Base-by-base conservation (phyloP, 345 rosid species). In the Trapa incisa region DNA sequence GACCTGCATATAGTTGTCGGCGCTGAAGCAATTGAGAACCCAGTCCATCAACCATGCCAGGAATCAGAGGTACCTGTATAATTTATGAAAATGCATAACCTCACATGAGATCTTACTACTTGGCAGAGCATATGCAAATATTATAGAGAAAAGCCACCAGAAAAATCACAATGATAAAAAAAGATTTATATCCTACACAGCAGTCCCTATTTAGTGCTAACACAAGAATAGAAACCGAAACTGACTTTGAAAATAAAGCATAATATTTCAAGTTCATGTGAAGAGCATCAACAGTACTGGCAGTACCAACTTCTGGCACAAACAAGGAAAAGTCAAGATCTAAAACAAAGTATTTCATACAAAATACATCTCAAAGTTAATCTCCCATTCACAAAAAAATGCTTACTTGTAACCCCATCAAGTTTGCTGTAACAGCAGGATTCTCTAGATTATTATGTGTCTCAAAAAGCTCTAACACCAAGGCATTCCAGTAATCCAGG, bases 401-500 rank as follows among this genome's bases (percentile, higher is more conserved):
- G 56, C 37, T 9, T 80, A 92, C 99, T 89, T 85, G 96, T 71
- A 95, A 72, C 66, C 92, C 96, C 88, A 83, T 86, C 88, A 91
- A 73, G 81, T 73, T 86, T 58, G 76, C 84, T 65, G 88, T 70
- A 5, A 82, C 85, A 16, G 92, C 89, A 69, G 94, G 92, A 80
- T 86, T 89, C 70, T 91, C 98, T 63, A 84, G 64, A 81, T 85
- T 91, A 76, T 85, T 85, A 62, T 85, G 93, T 47, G 87, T 87
- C 79, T 91, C 94, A 78, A 87, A 95, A 36, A 91, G 92, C 83
- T 86, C 96, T 85, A 85, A 78, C 65, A 95, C 99, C 74, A 91
- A 81, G 47, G 87, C 70, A 69, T 95, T 95, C 99, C 99, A 95
- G 66, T 95, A 95, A 74, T 95, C 99, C 92, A 95, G 79, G 84